These are phyloP conservation scores for Colletotrichum tropicale DNA, from an alignment of 2,329 filamentous ascomycete species.

Conservation along the genomic window DNA sequence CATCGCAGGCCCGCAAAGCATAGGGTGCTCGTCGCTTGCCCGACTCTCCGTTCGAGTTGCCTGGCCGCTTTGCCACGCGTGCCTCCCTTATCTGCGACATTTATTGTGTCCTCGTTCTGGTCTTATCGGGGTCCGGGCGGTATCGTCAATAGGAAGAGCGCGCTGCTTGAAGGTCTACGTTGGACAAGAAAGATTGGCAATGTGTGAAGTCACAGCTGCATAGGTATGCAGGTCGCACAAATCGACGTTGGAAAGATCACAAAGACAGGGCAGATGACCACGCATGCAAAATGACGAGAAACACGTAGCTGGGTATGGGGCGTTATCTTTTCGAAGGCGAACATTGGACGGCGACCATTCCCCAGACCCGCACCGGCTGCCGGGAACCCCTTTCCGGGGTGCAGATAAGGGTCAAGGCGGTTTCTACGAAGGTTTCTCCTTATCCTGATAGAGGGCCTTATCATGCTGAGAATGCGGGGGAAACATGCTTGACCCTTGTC, in stretches of 20 bases:
- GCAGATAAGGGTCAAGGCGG: not conserved
- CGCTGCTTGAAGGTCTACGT: not conserved
- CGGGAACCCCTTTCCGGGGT: not conserved
- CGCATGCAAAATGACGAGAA: not conserved
- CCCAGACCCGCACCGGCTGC: not conserved
- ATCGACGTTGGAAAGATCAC: not conserved
- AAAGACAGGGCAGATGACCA: not conserved
- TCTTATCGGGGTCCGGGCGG: not conserved
- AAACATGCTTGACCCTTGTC: not conserved
- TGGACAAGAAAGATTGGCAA: not conserved
- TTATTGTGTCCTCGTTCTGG: not conserved
- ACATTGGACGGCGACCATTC: not conserved
- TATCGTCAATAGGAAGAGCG: not conserved
- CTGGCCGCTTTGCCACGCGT: not conserved
- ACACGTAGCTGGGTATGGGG: not conserved
- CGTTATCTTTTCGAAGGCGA: not conserved
- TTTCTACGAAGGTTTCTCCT: not conserved
- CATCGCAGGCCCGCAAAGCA: constrained; percentile 26
- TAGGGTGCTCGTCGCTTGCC: constrained; percentile 23
- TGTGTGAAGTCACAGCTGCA: not conserved
- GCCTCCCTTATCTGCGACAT: not conserved
- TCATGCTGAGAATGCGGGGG: not conserved
- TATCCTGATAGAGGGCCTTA: not conserved
- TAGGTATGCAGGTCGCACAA: not conserved
- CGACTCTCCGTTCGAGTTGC: not conserved